Evolutionary conservation across 2,329 filamentous ascomycete genomes (phyloP), one percentile per base, ranked within the genome.

Genomic region (Colletotrichum cereale): DNA sequence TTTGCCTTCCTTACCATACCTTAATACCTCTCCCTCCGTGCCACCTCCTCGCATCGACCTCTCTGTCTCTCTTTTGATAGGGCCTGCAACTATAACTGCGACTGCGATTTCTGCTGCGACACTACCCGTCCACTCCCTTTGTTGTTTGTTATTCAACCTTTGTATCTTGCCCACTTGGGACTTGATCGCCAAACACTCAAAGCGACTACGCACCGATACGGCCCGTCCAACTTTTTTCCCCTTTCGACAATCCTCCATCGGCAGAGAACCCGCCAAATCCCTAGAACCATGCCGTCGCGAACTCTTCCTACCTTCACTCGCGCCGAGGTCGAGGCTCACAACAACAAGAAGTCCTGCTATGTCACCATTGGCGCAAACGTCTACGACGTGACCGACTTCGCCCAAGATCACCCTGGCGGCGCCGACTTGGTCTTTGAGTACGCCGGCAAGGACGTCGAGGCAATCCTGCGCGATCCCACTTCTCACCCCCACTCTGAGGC

Each of bases 311-410:
- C 92, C 36, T 92, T 98, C 79, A 92, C 93, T 61, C 87, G 87
- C 76, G 89, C 92, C 75, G 93, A 99, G 80, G 91, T 99, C 78
- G 90, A 92, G 81, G 86, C 90, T 76, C 95, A 97, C 82, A 96
- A 93, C 81, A 91, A 89, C 57, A 84, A 85, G 61, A 89, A 94
- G 79, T 97, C 94, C 60, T 98, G 96, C 86, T 99, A 95, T 86
- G 95, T 99, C 76, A 96, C 93, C 3, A 87, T 98, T 66, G 95
- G 94, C 73, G 88, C 89, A 70, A 97, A 96, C 76, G 96, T 99
- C 76, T 99, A 95, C 87, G 96, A 99, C 85, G 88, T 99, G 74
- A 98, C 96, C 71, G 90, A 93, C 67, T 99, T 99, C 79, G 82
- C 98, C 73, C 90, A 95, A 63, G 91, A 95, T 75, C 96, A 99